Conservation (phyloP, 192 early-diverging fungal genomes). For the Coemansia nantahalensis region DNA sequence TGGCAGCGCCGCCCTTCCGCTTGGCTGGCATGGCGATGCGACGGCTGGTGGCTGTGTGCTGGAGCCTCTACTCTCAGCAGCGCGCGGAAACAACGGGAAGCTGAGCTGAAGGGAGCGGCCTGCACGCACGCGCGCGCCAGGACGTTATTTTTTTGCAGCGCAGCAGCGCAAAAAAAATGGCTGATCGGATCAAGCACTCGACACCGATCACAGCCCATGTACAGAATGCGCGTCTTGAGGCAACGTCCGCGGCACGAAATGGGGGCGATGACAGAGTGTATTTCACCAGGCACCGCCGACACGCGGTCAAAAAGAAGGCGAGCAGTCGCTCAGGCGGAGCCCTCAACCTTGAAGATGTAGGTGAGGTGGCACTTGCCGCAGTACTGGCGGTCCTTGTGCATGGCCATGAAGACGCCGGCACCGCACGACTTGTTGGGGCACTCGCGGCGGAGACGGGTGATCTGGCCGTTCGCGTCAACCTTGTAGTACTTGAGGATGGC, state of each 20-base stretch:
- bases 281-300: background rate
- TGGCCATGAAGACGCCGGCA: slow-evolving; percentile 99
- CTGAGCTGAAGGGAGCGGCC: background rate
- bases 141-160: background rate
- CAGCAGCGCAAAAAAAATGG: background rate
- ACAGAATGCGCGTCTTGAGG: no score
- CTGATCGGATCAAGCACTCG: background rate
- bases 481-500: slow-evolving; percentile 99
- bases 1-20: slow-evolving; percentile 17
- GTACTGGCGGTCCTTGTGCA: slow-evolving; percentile 98
- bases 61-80: no score
- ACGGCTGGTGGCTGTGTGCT: background rate
- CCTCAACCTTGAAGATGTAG: slow-evolving; percentile 90
- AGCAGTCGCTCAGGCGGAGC: slow-evolving; percentile 22
- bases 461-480: slow-evolving; percentile 95
- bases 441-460: slow-evolving; percentile 98
- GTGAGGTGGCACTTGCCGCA: slow-evolving; percentile 96
- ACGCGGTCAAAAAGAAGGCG: background rate
- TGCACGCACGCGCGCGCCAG: background rate
- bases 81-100: no score
- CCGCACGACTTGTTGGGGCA: slow-evolving; percentile 96
- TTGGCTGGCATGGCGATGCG: slow-evolving; percentile 14
- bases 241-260: no score
- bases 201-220: no score
- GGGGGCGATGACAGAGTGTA: no score